Evolutionary conservation across 1,284 basidiomycete genomes (phyloP).

Genomic region (Boletellus deceptivus): DNA sequence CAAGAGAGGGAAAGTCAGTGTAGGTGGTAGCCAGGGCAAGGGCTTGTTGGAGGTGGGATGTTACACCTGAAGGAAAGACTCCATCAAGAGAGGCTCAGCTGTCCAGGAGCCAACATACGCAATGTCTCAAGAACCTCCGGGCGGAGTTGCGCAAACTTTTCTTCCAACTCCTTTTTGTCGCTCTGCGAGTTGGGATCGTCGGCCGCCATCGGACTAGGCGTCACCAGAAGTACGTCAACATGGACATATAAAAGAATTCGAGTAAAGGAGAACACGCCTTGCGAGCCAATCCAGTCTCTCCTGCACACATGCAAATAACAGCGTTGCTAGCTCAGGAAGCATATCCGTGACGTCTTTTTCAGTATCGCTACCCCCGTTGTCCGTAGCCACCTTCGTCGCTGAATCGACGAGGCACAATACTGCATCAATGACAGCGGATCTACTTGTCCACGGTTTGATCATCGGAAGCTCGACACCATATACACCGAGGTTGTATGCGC

Average conservation of each 20-base stretch:
- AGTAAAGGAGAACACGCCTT: conserved; percentile 43
- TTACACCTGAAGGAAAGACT: conserved; percentile 37
- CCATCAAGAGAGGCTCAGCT: background rate
- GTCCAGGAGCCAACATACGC: conserved; percentile 45
- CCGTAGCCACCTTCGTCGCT: conserved; percentile 46
- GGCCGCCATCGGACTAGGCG: conserved; percentile 42
- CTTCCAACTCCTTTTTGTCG: conserved; percentile 57
- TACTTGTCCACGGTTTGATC: conserved; percentile 84
- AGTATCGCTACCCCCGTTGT: conserved; percentile 24
- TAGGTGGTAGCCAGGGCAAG: conserved; percentile 85
- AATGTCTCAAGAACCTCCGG: conserved; percentile 76
- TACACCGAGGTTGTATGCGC: conserved; percentile 64
- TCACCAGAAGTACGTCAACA: conserved; percentile 4
- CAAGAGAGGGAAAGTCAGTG: conserved; percentile 79
- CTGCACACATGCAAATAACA: conserved; percentile 70
- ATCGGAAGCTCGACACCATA: conserved; percentile 78
- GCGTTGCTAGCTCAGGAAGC: conserved; percentile 68
- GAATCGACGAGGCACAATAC: conserved; percentile 72
- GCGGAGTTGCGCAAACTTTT: conserved; percentile 65
- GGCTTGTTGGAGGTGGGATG: conserved; percentile 67
- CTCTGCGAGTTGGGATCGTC: conserved; percentile 46
- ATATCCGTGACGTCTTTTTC: conserved; percentile 49
- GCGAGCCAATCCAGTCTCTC: conserved; percentile 71
- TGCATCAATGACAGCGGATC: conserved; percentile 63
- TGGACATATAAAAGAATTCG: background rate